These are phyloP conservation scores for Salix caprea DNA, from an alignment of 345 rosid genomes.

Conservation along the genomic window DNA sequence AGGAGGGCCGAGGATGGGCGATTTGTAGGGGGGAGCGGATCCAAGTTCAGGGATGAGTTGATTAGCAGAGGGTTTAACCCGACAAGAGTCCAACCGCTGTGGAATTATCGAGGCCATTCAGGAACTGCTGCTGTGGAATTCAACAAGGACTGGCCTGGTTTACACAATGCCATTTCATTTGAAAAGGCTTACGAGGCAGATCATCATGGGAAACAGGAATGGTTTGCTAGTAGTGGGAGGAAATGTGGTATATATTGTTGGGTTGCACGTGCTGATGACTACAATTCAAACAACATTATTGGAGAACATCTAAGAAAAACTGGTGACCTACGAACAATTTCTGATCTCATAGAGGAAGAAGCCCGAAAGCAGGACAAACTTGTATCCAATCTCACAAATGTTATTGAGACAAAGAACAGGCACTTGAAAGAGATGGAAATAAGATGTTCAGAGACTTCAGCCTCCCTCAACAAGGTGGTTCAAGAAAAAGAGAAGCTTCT, in stretches of 20 bases:
- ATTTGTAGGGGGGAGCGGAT: constrained; percentile 76
- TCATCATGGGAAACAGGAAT: constrained; percentile 70
- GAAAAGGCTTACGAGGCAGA: constrained; percentile 84
- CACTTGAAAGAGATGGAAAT: constrained; percentile 53
- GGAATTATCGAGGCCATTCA: constrained; percentile 85
- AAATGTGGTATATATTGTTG: constrained; percentile 76
- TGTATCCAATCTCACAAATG: constrained; percentile 46
- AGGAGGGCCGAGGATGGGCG: constrained; percentile 54
- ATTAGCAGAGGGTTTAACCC: constrained; percentile 79
- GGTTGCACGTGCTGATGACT: constrained; percentile 92
- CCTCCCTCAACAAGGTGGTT: constrained; percentile 41
- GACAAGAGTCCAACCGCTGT: constrained; percentile 70
- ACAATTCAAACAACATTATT: constrained; percentile 47
- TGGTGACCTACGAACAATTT: constrained; percentile 73
- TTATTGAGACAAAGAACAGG: constrained; percentile 48
- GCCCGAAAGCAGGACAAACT: constrained; percentile 71
- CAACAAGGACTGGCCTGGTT: constrained; percentile 84
- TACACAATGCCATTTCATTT: constrained; percentile 81
- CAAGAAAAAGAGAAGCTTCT: constrained; percentile 76
- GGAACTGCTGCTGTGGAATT: constrained; percentile 85
- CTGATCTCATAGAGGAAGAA: constrained; percentile 83
- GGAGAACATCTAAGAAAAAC: constrained; percentile 74
- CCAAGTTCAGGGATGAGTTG: constrained; percentile 73
- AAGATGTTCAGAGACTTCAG: constrained; percentile 53
- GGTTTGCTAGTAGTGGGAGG: constrained; percentile 37